Percentiles rank a stretch among this genome's conserved stretches.
These are phyloP conservation scores for Alternaria infectoria DNA, from an alignment of 2,329 filamentous ascomycete species.

Conservation along the genomic window DNA sequence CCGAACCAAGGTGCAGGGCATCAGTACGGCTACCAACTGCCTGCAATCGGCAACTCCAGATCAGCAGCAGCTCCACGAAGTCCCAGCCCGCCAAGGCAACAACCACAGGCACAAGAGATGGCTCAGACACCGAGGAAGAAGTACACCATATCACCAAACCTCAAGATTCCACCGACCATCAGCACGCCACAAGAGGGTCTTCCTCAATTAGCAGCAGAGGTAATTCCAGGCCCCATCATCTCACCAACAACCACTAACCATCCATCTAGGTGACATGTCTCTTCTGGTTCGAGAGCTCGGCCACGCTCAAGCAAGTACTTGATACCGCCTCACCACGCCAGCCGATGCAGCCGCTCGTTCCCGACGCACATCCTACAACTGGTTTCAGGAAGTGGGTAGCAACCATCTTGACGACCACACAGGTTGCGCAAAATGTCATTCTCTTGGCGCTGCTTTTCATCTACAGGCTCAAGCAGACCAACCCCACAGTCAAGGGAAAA, in stretches of 20 bases:
- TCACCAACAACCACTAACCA: conserved; percentile 14
- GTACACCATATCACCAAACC: conserved; percentile 43
- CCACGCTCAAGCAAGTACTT: conserved; percentile 78
- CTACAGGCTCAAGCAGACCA: conserved; percentile 88
- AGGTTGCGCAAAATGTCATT: conserved; percentile 95
- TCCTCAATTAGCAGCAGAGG: conserved; percentile 50
- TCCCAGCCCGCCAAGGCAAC: conserved; percentile 25
- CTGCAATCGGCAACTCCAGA: conserved; percentile 45
- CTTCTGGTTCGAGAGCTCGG: conserved; percentile 94
- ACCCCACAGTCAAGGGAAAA: conserved; percentile 87
- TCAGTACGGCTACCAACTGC: conserved; percentile 44
- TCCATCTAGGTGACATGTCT: conserved; percentile 82
- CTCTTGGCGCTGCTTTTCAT: conserved; percentile 89
- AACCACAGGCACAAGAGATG: conserved; percentile 29
- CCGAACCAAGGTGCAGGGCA: conserved; percentile 33
- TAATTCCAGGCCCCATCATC: conserved; percentile 20
- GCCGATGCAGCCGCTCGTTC: conserved; percentile 63
- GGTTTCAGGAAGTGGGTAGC: conserved; percentile 95
- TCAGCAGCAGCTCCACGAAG: conserved; percentile 34
- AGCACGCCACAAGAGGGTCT: conserved; percentile 48
- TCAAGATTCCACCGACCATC: conserved; percentile 46
- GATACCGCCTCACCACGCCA: conserved; percentile 56
- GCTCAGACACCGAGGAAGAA: conserved; percentile 37
- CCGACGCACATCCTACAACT: conserved; percentile 75
- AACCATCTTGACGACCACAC: conserved; percentile 87